Base-by-base conservation (phyloP, 345 rosid genomes). In the Aquilaria sinensis region DNA sequence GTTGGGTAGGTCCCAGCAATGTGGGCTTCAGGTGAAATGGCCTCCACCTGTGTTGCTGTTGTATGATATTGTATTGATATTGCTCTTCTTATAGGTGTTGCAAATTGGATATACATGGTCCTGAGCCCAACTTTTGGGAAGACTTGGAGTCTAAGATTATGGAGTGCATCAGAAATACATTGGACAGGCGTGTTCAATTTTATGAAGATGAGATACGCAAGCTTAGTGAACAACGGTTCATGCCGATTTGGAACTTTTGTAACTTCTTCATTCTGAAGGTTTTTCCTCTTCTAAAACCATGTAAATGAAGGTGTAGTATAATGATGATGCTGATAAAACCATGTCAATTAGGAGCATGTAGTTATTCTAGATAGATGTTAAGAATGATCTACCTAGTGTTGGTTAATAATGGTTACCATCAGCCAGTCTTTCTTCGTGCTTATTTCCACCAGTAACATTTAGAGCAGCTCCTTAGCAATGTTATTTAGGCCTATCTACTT, bases 221-320 rank as follows among this genome's bases (percentile, higher is more conserved):
- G 81, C 92, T 90, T 61, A 90, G 81, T 53, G 99, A 94, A 78
- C 99, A 86, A 57, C 85, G 92, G 55, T 85, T 85, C 81, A 85
- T 86, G 92, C 97, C 97, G 53, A 69, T 86, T 66, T 94, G 99
- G 99, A 94, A 81, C 83, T 94, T 94, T 73, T 90, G 97, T 70
- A 90, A 94, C 67, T 90, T 94, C 73, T 94, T 94, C 75, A 90
- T 94, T 74, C 73, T 94, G 71, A 94, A 94, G 99, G 97, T 94
- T 72, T 57, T 69, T 65, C 75, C 76, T 70, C 75, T 74, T 75
- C 61, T 63, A 45, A 59, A 64, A 60, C 16, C 29, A 53, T 29
- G 29, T 51, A 60, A 62, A 46, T 71, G 53, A 56, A 51, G 60
- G 52, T 45, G 51, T 46, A 61, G 14, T 31, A 23, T 59, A 14